Conservation (phyloP, 2,329 filamentous ascomycete species). For the Tolypocladium pustulatum region DNA sequence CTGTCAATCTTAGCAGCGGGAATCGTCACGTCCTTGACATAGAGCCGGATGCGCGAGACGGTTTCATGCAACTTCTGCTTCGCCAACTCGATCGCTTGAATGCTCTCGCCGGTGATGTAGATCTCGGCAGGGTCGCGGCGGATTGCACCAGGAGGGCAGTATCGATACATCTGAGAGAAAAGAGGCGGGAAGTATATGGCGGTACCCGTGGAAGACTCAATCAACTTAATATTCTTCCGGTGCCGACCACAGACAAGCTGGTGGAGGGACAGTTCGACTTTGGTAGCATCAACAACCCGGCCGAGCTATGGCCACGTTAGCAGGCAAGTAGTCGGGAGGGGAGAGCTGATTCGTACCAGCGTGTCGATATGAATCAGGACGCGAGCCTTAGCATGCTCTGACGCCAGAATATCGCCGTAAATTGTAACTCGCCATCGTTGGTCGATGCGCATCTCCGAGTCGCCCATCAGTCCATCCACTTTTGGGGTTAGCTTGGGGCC, state of each 20-base stretch:
- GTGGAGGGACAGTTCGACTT: constrained; percentile 78
- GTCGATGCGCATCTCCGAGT: constrained; percentile 74
- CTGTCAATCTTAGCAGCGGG: constrained; percentile 90
- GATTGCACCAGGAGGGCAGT: constrained; percentile 71
- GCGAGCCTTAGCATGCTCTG: constrained; percentile 93
- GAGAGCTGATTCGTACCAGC: constrained; percentile 44
- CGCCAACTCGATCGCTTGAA: constrained; percentile 74
- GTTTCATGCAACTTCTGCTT: constrained; percentile 88
- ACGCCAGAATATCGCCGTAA: constrained; percentile 89
- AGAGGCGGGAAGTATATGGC: constrained; percentile 97
- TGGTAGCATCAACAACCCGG: constrained; percentile 66
- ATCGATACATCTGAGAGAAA: constrained; percentile 85
- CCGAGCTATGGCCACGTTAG: constrained; percentile 43
- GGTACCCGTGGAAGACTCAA: constrained; percentile 89
- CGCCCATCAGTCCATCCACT: constrained; percentile 63
- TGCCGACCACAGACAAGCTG: constrained; percentile 88
- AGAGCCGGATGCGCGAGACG: constrained; percentile 68
- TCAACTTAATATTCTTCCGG: constrained; percentile 94
- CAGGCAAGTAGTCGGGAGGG: neutral
- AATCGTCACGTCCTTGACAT: constrained; percentile 85
- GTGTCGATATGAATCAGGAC: constrained; percentile 96
- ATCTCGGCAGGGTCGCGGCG: constrained; percentile 81
- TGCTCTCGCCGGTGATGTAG: constrained; percentile 85
- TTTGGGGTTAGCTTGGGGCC: constrained; percentile 80
- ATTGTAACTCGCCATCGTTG: constrained; percentile 88